Percentiles rank a stretch among this genome's conserved stretches.
Conservation (phyloP, 495 filamentous ascomycete species). For the Trichodelitschia bisporula region DNA sequence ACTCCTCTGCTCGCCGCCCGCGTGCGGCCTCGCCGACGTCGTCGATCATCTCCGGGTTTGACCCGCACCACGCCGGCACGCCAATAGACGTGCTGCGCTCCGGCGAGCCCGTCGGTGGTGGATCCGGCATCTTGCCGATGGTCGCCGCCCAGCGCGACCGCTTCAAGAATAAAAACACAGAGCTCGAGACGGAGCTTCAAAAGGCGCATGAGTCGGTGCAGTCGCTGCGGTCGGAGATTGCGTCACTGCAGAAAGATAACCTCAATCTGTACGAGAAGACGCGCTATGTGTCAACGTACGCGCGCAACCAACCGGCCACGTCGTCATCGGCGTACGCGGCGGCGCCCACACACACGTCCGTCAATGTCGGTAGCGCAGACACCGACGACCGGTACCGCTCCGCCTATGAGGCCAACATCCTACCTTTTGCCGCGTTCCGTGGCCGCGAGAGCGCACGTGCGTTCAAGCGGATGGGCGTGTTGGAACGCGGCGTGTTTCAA, state of each 20-base stretch:
- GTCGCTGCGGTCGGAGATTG: constrained; percentile 71
- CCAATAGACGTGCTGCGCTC: constrained; percentile 32
- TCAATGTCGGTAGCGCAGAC: constrained; percentile 32
- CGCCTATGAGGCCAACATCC: constrained; percentile 71
- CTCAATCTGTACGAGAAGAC: constrained; percentile 95
- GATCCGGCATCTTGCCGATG: constrained; percentile 89
- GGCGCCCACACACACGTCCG: constrained; percentile 27
- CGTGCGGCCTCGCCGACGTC: constrained; percentile 60
- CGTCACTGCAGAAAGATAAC: constrained; percentile 87
- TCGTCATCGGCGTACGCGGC: constrained; percentile 37
- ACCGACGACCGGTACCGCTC: constrained; percentile 60
- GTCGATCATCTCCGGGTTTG: constrained; percentile 91
- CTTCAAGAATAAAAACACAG: constrained; percentile 86
- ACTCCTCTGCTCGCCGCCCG: constrained; percentile 33
- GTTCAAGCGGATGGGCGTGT: constrained; percentile 83
- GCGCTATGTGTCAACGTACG: constrained; percentile 83
- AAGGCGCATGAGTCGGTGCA: constrained; percentile 62
- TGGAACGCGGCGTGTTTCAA: constrained; percentile 74
- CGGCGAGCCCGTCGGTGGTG: constrained; percentile 53
- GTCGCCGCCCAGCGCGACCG: constrained; percentile 92
- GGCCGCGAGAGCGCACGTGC: constrained; percentile 77
- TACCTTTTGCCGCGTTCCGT: constrained; percentile 83
- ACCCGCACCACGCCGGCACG: constrained; percentile 27
- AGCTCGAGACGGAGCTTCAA: constrained; percentile 77
- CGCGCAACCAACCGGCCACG: constrained; percentile 25